phyloP scores from a whole-genome alignment of 164 flowering plant species.

The Vitis labrusca region DNA sequence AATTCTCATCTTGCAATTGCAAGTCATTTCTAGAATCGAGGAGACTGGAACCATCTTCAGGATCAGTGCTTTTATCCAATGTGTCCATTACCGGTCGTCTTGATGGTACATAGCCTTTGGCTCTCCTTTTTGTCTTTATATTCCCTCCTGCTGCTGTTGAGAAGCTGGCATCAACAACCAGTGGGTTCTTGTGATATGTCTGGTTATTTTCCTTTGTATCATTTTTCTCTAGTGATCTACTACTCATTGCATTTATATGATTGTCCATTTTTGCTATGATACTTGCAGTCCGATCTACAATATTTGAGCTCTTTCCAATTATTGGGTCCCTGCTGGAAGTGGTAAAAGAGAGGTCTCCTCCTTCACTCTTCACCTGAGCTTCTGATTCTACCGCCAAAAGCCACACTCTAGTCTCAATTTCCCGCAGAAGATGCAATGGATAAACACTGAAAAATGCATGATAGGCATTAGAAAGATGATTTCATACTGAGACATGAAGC shows the following conservation, averaged over 20 bases:
- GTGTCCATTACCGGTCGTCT: slow-evolving; percentile 52
- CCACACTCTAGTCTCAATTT: slow-evolving; percentile 99
- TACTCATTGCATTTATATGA: slow-evolving; percentile 59
- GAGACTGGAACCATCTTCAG: slow-evolving; percentile 45
- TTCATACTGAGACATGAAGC: slow-evolving; percentile 1
- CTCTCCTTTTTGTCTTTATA: slow-evolving; percentile 70
- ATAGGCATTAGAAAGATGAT: slow-evolving; percentile 8
- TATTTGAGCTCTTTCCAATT: slow-evolving; percentile 48
- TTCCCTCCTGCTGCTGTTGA: slow-evolving; percentile 36
- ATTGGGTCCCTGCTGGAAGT: slow-evolving; percentile 35
- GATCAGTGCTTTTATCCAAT: slow-evolving; percentile 49
- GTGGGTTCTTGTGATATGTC: slow-evolving; percentile 35
- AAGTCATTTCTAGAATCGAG: slow-evolving; percentile 36
- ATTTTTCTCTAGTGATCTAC: slow-evolving; percentile 45
- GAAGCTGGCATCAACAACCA: slow-evolving; percentile 39
- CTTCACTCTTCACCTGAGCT: slow-evolving; percentile 73
- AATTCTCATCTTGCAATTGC: slow-evolving; percentile 57
- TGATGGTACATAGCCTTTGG: slow-evolving; percentile 56
- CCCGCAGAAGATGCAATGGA: slow-evolving; percentile 91
- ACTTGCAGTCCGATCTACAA: slow-evolving; percentile 82
- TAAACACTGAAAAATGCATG: slow-evolving; percentile 56
- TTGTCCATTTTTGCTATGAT: slow-evolving; percentile 81
- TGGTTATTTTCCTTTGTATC: slow-evolving; percentile 56
- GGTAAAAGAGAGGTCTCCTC: slow-evolving; percentile 46
- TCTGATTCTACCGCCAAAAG: slow-evolving; percentile 98